Base-by-base conservation (phyloP, 768 basidiomycete genomes). In the Leucogyrophana mollusca region DNA sequence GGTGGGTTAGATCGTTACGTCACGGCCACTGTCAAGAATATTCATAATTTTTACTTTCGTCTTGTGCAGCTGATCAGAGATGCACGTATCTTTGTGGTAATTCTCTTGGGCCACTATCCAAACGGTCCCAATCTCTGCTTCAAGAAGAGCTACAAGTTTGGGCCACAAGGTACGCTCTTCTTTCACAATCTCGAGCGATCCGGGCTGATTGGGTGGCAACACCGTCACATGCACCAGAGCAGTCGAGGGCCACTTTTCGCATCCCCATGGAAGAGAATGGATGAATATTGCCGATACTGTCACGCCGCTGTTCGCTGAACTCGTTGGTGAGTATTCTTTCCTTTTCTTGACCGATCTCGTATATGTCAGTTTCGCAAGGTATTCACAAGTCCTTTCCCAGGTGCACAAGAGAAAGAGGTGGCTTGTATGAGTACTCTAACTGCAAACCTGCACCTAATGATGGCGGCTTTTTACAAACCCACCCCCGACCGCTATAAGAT, bases 361-460 rank as follows among this genome's bases (percentile, higher is more conserved):
- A 25, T 22, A 20, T 23, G 23, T 34, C 17, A 32, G 3, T 27
- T 34, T 36, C 38, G 58, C 50, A 45, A 40, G 47, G 51, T 40
- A 45, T 52, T 43, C 42, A 43, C 43, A 42, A 58, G 41, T 52
- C 50, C 65, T 55, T 54, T 50, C 56, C 53, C 56, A 93, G 93
- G 93, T 56, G 92, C 94, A 45, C 79, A 82, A 43, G 83, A 86
- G 68, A 77, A 80, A 51, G 96, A 99, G 77, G 90, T 98, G 39
- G 92, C 90, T 14, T 93, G 91, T 68, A 97, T 97, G 85, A 85
- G 90, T 64, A 92, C 93, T 40, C 70, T 98, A 64, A 99, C 96
- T 37, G 83, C 84, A 56, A 99, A 99, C 73, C 77, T 99, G 47
- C 94, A 99, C 72, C 82, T 94, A 51, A 84, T 96, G 82, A 90